Conservation (phyloP, 2,329 filamentous ascomycete species). For the Alternaria viburni region DNA sequence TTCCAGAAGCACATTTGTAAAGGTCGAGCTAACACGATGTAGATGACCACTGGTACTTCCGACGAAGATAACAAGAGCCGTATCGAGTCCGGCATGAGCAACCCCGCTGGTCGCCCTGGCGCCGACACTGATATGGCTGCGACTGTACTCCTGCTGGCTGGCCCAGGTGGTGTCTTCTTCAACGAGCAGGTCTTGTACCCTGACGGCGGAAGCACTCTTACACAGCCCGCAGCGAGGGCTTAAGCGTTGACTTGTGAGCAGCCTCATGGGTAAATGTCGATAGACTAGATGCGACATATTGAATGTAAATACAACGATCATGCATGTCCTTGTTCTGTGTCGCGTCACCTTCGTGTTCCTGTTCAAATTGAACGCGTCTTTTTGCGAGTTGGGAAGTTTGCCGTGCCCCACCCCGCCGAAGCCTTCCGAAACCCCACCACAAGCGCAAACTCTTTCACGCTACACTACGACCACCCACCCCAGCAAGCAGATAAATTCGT, state of each 20-base stretch:
- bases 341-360: neutral
- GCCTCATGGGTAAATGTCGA: neutral
- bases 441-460: conserved; percentile 8
- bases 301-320: neutral
- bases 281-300: neutral
- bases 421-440: conserved; percentile 9
- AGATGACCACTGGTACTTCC: conserved; percentile 58
- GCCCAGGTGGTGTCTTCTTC: conserved; percentile 58
- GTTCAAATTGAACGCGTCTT: neutral
- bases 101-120: conserved; percentile 49
- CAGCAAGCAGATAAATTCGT: accelerated
- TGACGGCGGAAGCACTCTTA: conserved; percentile 49
- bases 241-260: conserved; percentile 58
- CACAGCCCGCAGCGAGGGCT: conserved; percentile 15
- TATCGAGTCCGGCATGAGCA: conserved; percentile 50
- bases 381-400: neutral
- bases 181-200: conserved; percentile 62
- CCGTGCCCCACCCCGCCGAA: conserved; percentile 2
- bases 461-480: neutral
- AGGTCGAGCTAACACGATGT: neutral
- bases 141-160: conserved; percentile 57
- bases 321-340: neutral
- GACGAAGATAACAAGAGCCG: conserved; percentile 56
- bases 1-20: neutral
- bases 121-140: conserved; percentile 52